These are phyloP conservation scores for Saturnispora silvae DNA, from an alignment of 805 yeast species.

Conservation along the genomic window DNA sequence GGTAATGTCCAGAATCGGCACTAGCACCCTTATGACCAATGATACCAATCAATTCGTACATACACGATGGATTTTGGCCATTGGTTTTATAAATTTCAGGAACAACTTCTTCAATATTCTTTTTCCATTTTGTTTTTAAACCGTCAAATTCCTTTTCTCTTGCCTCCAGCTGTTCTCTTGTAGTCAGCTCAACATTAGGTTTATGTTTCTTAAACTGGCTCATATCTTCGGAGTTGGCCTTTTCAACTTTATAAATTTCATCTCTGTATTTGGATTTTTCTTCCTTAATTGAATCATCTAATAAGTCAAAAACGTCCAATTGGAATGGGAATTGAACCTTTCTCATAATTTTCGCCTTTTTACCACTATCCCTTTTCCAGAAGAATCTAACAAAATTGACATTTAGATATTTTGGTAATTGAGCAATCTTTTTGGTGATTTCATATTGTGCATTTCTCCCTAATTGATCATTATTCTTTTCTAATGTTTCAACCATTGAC, in stretches of 20 bases:
- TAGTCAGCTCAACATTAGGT: slow-evolving; percentile 29
- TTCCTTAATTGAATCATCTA: slow-evolving; percentile 64
- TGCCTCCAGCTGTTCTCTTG: slow-evolving; percentile 46
- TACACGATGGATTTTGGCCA: slow-evolving; percentile 78
- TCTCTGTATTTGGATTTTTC: slow-evolving; percentile 68
- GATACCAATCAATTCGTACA: slow-evolving; percentile 73
- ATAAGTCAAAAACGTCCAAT: slow-evolving; percentile 75
- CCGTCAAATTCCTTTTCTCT: slow-evolving; percentile 39
- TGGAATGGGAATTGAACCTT: slow-evolving; percentile 93
- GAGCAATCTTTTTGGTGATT: slow-evolving; percentile 49
- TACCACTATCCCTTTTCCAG: slow-evolving; percentile 88
- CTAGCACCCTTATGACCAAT: slow-evolving; percentile 92
- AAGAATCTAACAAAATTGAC: slow-evolving; percentile 91
- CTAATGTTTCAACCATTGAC: slow-evolving; percentile 66
- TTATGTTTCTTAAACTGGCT: slow-evolving; percentile 63
- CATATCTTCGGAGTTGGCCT: slow-evolving; percentile 58
- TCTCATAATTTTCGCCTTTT: slow-evolving; percentile 87
- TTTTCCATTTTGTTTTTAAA: slow-evolving; percentile 38
- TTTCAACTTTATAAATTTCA: slow-evolving; percentile 62
- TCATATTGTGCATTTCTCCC: slow-evolving; percentile 64
- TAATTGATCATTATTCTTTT: slow-evolving; percentile 63
- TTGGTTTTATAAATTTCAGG: slow-evolving; percentile 31
- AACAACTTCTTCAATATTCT: slow-evolving; percentile 32
- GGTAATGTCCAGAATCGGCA: slow-evolving; percentile 97
- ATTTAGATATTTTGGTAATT: slow-evolving; percentile 78